Evolutionary conservation across 73 alveolate genomes (phyloP).

Genomic region (Paramecium tetraurelia): DNA sequence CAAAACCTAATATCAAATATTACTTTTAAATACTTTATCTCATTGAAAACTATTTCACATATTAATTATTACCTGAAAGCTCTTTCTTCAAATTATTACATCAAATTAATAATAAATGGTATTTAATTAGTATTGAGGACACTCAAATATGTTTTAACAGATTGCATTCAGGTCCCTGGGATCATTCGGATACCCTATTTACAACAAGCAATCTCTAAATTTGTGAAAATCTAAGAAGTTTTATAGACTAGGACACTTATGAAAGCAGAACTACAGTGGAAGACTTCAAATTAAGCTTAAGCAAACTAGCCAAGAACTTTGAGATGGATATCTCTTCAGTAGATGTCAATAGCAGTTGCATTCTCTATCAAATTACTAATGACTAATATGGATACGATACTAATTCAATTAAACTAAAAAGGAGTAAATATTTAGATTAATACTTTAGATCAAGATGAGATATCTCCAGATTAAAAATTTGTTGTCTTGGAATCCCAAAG

Average conservation of each 20-base stretch:
- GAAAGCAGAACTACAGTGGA: background rate
- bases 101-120: background rate
- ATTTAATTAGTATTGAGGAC: conserved; percentile 18
- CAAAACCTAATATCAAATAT: conserved; percentile 40
- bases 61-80: conserved; percentile 26
- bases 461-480: background rate
- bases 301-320: background rate
- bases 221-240: background rate
- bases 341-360: background rate
- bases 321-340: background rate
- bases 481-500: background rate
- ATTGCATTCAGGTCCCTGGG: conserved; percentile 31
- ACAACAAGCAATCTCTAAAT: background rate
- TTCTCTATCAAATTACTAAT: conserved; percentile 4
- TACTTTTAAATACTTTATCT: conserved; percentile 17
- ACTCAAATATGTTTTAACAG: background rate
- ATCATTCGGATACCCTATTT: conserved; percentile 21
- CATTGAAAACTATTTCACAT: conserved; percentile 26
- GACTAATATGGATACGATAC: background rate
- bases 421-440: background rate
- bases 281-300: background rate
- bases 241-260: background rate
- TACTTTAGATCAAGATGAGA: background rate
- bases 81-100: conserved; percentile 24
- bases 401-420: background rate